phyloP scores from a whole-genome alignment of 345 rosid species.

The Barbarea vulgaris region DNA sequence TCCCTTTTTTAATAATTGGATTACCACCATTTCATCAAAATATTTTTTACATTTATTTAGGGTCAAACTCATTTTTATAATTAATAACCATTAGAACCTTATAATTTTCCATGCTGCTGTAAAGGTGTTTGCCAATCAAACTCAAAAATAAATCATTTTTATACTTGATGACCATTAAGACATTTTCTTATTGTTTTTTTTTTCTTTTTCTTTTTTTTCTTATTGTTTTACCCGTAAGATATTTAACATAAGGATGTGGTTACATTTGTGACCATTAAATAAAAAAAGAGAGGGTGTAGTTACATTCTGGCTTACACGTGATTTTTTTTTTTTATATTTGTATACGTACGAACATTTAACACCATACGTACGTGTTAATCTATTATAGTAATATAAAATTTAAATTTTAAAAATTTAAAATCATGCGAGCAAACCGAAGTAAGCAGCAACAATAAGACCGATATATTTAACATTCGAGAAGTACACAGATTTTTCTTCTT shows the following conservation, averaged over 20 bases:
- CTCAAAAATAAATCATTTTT: neutral
- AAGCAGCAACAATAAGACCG: slow-evolving; percentile 33
- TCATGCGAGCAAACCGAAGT: slow-evolving; percentile 10
- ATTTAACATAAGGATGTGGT: neutral
- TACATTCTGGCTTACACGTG: slow-evolving; percentile 1
- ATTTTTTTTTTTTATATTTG: too few species aligned
- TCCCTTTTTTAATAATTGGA: too few species aligned
- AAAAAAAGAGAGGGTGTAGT: neutral
- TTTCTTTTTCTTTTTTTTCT: too few species aligned
- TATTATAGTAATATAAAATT: neutral
- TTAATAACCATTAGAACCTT: neutral
- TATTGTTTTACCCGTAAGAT: neutral
- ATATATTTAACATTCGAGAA: slow-evolving; percentile 22
- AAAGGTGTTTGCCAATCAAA: neutral
- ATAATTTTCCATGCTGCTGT: neutral
- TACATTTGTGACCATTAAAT: neutral
- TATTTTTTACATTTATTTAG: neutral
- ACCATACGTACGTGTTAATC: neutral
- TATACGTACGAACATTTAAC: slow-evolving; percentile 8
- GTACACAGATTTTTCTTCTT: neutral
- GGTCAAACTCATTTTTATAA: neutral
- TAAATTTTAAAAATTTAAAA: neutral
- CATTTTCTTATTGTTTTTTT: neutral
- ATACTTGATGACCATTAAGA: neutral
- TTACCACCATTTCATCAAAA: neutral